Evolutionary conservation across 306 rosid genomes (phyloP), one percentile per base, ranked within the genome.

Genomic region (Acacia confusa): DNA sequence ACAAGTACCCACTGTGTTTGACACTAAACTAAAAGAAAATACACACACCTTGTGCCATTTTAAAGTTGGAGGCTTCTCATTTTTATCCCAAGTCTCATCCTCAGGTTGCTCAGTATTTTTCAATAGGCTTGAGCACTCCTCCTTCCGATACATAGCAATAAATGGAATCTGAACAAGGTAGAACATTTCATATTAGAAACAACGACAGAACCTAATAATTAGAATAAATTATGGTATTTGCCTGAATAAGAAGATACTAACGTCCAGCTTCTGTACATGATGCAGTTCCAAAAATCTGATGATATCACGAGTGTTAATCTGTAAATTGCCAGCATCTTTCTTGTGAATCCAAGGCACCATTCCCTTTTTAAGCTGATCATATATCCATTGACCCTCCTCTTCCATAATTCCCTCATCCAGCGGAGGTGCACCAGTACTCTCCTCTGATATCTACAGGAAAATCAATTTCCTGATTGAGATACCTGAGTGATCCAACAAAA

Each of bases 71-170:
- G 90, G 24, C 82, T 61, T 90, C 77, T 89, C 93, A 79, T 80
- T 82, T 78, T 84, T 88, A 85, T 92, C 91, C 86, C 82, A 87
- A 88, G 78, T 87, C 70, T 88, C 94, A 74, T 86, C 81, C 28
- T 86, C 93, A 50, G 78, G 80, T 41, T 66, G 86, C 63, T 93
- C 92, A 38, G 84, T 87, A 84, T 92, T 95, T 86, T 91, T 92
- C 85, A 93, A 83, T 72, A 95, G 77, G 88, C 99, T 95, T 70
- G 78, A 86, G 83, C 95, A 89, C 66, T 95, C 98, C 87, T 95
- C 99, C 83, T 93, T 95, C 85, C 99, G 87, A 73, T 95, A 95
- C 94, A 90, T 93, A 7, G 97, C 89, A 85, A 95, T 88, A 83
- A 89, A 95, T 61, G 99, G 98, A 78, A 95, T 87, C 99, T 95